These are phyloP conservation scores for Zymoseptoria tritici DNA, from an alignment of 2,329 filamentous ascomycete species.

Conservation along the genomic window DNA sequence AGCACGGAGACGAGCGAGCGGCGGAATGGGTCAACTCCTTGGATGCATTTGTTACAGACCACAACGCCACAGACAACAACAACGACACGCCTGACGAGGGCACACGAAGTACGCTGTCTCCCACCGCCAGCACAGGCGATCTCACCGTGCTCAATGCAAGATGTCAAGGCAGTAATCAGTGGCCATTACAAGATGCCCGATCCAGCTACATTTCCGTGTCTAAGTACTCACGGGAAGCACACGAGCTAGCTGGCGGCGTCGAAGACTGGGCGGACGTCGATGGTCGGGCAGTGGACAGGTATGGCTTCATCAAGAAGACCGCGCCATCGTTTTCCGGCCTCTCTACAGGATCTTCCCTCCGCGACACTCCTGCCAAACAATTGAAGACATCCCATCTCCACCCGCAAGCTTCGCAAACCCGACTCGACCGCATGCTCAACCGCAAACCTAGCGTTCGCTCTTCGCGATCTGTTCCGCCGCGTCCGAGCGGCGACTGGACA, in stretches of 20 bases:
- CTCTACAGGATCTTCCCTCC: slow-evolving; percentile 16
- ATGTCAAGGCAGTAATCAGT: slow-evolving; percentile 4
- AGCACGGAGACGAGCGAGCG: slow-evolving; percentile 51
- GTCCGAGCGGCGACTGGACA: slow-evolving; percentile 19
- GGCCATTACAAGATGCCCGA: slow-evolving; percentile 5
- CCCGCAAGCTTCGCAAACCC: slow-evolving; percentile 49
- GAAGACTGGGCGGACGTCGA: slow-evolving; percentile 59
- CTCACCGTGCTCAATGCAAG: slow-evolving; percentile 5
- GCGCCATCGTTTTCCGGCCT: slow-evolving; percentile 27
- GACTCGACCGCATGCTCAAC: slow-evolving; percentile 45
- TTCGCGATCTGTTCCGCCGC: slow-evolving; percentile 29
- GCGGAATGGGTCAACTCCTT: slow-evolving; percentile 32
- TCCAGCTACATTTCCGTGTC: slow-evolving; percentile 11
- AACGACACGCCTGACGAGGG: not conserved
- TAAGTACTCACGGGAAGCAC: slow-evolving; percentile 37
- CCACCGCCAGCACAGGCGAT: not conserved
- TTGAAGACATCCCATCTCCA: slow-evolving; percentile 54
- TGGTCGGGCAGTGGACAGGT: slow-evolving; percentile 54
- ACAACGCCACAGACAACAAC: not conserved
- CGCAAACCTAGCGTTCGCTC: slow-evolving; percentile 43
- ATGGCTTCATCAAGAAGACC: slow-evolving; percentile 53
- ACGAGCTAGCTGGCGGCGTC: slow-evolving; percentile 55
- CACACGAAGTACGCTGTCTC: not conserved
- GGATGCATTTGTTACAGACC: not conserved
- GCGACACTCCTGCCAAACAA: slow-evolving; percentile 37